Base-by-base conservation (phyloP, 2,329 filamentous ascomycete genomes). In the Fusarium beomiforme region DNA sequence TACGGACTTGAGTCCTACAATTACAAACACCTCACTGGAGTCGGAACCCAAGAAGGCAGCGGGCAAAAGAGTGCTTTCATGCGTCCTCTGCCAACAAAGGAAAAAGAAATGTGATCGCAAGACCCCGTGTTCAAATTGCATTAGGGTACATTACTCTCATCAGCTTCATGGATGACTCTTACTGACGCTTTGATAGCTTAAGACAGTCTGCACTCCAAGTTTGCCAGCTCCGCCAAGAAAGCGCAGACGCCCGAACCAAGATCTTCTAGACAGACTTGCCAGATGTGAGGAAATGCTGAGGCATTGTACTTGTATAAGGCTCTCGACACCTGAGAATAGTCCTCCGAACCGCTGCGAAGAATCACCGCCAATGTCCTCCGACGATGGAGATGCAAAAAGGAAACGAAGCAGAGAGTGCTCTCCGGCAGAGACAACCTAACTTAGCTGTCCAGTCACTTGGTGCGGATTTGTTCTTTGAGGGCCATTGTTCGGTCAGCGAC, bases 101-200 rank as follows among this genome's bases (percentile, higher is more conserved):
- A 80, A 80, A 64, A 80, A 80, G 69, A 79, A 77, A 39, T 80
- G 78, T 57, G 78, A 80, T 56, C 69, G 76, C 16, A 73, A 76
- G 13, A 78, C 63, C 21, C 78, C 78, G 10, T 79, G 77, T 42
- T 78, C 77, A 21, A 76, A 75, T 39, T 79, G 77, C 59, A 67
- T 71, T 42, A 78, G 75, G 71, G 77, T 78, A 61, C 60, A 5
- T 1, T 10, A 3, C 26, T 8, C 9, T 23, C 5, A n/a, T 1
- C 6, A 23, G 5, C 2, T 8, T 14, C 24, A 2, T 4, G 2
- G 8, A 11, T n/a, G 7, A 13, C 14, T 19, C 24, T 11, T 33
- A 24, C 23, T 46, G n/a, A 59, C 39, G 26, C 8, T 14, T 13
- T 23, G 3, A 13, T n/a, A 78, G 77, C 69, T 77, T 13, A 73